phyloP scores from a whole-genome alignment of 2,329 filamentous ascomycete genomes.

The Fonsecaea nubica region DNA sequence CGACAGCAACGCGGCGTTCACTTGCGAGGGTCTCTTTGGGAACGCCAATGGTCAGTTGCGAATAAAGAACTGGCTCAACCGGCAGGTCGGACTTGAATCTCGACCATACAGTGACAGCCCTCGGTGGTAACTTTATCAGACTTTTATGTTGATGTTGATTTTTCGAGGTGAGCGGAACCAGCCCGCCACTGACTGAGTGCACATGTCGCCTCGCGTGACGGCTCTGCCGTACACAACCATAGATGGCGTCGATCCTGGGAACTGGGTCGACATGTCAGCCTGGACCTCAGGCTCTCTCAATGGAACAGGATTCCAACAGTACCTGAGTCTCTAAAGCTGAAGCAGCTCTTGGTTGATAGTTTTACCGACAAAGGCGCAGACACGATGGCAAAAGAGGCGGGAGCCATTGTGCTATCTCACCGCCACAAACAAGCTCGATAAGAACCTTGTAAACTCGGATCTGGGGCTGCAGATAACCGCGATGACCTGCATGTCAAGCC shows the following conservation, averaged over 20 bases:
- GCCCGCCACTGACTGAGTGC: slow-evolving; percentile 25
- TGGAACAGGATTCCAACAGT: slow-evolving; percentile 6
- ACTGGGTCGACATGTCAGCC: slow-evolving; percentile 27
- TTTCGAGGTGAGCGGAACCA: slow-evolving; percentile 20
- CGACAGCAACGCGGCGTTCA: slow-evolving; percentile 83
- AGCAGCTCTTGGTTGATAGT: slow-evolving; percentile 33
- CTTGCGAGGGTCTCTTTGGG: slow-evolving; percentile 78
- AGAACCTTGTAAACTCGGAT: slow-evolving; percentile 32
- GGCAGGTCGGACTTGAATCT: slow-evolving; percentile 32
- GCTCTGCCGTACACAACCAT: slow-evolving; percentile 23
- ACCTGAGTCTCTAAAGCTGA: slow-evolving; percentile 27
- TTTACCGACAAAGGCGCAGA: slow-evolving; percentile 30
- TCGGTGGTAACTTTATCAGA: slow-evolving; percentile 25
- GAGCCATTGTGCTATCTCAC: slow-evolving; percentile 32
- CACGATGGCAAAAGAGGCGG: slow-evolving; percentile 22
- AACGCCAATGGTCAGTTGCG: slow-evolving; percentile 75
- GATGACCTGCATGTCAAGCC: slow-evolving; percentile 34
- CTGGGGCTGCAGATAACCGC: slow-evolving; percentile 33
- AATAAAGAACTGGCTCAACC: slow-evolving; percentile 62
- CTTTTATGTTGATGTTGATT: slow-evolving; percentile 19
- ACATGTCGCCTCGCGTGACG: slow-evolving; percentile 25
- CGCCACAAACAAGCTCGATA: slow-evolving; percentile 22
- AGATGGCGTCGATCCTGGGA: slow-evolving; percentile 17
- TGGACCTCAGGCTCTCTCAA: neutral
- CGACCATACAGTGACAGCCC: slow-evolving; percentile 29